Conservation (phyloP, 2,329 filamentous ascomycete species). For the Diaporthe longicolla region DNA sequence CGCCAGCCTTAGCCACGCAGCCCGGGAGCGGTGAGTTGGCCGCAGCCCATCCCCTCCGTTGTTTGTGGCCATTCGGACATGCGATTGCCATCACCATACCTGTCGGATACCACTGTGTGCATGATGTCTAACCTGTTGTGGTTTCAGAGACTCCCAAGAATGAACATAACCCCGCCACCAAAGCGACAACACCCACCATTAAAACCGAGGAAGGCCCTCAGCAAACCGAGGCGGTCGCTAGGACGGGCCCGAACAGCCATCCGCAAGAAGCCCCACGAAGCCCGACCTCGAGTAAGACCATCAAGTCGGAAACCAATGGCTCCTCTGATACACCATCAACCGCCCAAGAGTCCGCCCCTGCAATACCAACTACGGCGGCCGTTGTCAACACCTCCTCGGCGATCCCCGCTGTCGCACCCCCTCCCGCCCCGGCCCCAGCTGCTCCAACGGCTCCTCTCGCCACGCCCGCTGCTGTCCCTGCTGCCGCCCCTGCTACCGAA, state of each 20-base stretch:
- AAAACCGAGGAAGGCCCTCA: constrained; percentile 27
- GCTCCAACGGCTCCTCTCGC: constrained; percentile 5
- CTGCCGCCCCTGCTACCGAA: not conserved
- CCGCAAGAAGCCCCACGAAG: not conserved
- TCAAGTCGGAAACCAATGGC: constrained; percentile 18
- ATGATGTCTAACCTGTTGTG: constrained; percentile 3
- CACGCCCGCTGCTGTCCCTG: constrained; percentile 13
- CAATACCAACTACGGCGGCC: constrained; percentile 21
- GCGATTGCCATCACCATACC: not conserved
- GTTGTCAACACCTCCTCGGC: constrained; percentile 3
- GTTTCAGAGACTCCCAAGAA: constrained; percentile 34
- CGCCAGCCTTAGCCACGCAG: constrained; percentile 42
- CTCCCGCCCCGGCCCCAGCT: not conserved
- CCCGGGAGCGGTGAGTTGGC: constrained; percentile 40
- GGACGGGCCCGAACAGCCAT: not conserved
- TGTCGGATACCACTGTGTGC: not conserved
- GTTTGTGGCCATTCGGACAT: not conserved
- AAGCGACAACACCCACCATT: constrained; percentile 1
- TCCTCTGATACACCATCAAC: not conserved
- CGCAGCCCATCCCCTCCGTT: not conserved
- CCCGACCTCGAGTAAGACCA: not conserved
- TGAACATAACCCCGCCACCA: constrained; percentile 5
- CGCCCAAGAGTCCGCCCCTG: not conserved
- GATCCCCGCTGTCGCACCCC: constrained; percentile 31
- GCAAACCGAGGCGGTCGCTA: not conserved